Evolutionary conservation across 108 stramenopile species (phyloP).

Genomic region (Seminavis robusta): DNA sequence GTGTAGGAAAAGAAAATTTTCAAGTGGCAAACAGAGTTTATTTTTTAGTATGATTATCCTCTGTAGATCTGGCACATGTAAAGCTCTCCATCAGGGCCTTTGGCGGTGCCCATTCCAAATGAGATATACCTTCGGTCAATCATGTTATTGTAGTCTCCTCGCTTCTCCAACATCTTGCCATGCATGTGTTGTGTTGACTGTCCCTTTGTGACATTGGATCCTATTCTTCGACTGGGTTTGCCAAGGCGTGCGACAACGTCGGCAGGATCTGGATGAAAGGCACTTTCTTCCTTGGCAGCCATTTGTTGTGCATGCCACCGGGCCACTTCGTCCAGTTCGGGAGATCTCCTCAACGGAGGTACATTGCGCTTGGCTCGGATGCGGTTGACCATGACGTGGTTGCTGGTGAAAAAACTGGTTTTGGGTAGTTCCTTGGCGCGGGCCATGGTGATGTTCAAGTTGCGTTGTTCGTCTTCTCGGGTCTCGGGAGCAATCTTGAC

Average conservation of each 20-base stretch:
- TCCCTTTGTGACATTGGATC: constrained; percentile 33
- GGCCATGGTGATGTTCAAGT: constrained; percentile 4
- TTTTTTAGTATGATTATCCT: too few species aligned
- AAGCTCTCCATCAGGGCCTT: constrained; percentile 17
- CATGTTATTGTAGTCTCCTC: constrained; percentile 34
- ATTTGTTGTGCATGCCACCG: constrained; percentile 23
- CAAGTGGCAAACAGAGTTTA: too few species aligned
- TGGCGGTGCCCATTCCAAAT: constrained; percentile 42
- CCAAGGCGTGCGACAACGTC: not conserved
- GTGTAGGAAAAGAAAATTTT: too few species aligned
- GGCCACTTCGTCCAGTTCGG: constrained; percentile 32
- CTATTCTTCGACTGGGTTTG: constrained; percentile 13
- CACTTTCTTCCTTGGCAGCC: constrained; percentile 11
- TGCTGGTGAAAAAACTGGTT: constrained; percentile 21
- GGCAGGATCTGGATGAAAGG: constrained; percentile 18
- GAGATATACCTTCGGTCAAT: constrained; percentile 25
- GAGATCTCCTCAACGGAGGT: constrained; percentile 19
- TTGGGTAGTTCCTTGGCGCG: constrained; percentile 10
- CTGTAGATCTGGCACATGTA: constrained; percentile 40
- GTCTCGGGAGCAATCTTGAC: not conserved
- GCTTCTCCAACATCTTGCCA: constrained; percentile 20
- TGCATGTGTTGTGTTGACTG: constrained; percentile 19
- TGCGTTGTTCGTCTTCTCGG: not conserved
- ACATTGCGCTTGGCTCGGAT: constrained; percentile 25
- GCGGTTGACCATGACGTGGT: constrained; percentile 41